Conservation (phyloP, 345 rosid genomes). For the Rhodomyrtus tomentosa region DNA sequence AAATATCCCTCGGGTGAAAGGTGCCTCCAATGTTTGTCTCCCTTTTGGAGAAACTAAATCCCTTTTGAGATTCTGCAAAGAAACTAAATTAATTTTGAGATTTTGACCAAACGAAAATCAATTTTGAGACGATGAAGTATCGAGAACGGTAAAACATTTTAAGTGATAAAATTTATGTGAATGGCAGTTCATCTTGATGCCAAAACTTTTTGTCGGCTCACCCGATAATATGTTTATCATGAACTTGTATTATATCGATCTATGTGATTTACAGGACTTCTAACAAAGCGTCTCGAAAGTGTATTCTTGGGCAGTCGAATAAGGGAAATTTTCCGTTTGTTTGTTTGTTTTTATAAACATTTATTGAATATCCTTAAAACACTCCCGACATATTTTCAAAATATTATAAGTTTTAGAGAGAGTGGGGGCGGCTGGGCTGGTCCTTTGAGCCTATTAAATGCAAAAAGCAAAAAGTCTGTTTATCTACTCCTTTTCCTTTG, state of each 20-base stretch:
- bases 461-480: not conserved
- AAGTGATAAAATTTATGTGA: too few species aligned
- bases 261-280: not conserved
- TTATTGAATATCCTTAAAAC: too few species aligned
- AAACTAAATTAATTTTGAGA: not conserved
- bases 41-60: not conserved
- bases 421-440: not conserved
- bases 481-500: not conserved
- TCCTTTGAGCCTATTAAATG: not conserved
- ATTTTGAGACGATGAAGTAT: not conserved
- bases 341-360: too few species aligned
- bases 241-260: not conserved
- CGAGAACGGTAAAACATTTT: too few species aligned
- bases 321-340: not conserved
- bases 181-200: too few species aligned
- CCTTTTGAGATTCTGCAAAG: not conserved
- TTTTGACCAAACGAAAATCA: not conserved
- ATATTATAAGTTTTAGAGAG: not conserved
- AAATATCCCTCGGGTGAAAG: not conserved
- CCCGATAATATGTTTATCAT: not conserved
- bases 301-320: not conserved
- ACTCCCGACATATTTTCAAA: not conserved
- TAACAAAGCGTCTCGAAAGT: not conserved
- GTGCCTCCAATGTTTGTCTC: not conserved
- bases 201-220: too few species aligned